These are phyloP conservation scores for Penicillium dipodomyicola DNA, from an alignment of 495 filamentous ascomycete genomes.

Conservation along the genomic window DNA sequence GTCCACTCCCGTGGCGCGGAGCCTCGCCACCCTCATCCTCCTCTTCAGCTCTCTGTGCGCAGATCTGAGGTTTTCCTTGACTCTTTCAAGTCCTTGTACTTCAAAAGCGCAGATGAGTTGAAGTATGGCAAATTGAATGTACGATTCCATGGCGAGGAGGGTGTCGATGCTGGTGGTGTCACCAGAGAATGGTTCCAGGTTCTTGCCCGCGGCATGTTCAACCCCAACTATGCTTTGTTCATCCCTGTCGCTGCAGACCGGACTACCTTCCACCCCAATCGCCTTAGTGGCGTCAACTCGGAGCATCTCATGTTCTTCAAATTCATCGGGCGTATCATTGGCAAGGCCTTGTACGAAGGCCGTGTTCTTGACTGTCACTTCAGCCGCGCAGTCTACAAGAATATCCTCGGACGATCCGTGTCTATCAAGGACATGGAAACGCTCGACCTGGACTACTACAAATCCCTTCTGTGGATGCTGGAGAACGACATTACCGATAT, in stretches of 20 bases:
- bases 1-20: slow-evolving; percentile 74
- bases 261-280: slow-evolving; percentile 98
- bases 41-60: slow-evolving; percentile 85
- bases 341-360: slow-evolving; percentile 95
- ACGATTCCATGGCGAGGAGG: slow-evolving; percentile 95
- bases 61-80: slow-evolving; percentile 97
- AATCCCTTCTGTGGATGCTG: slow-evolving; percentile 98
- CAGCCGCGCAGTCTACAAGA: slow-evolving; percentile 96
- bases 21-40: slow-evolving; percentile 62
- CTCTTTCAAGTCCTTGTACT: slow-evolving; percentile 93
- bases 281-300: slow-evolving; percentile 84
- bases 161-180: slow-evolving; percentile 96
- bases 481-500: slow-evolving; percentile 99
- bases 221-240: slow-evolving; percentile 95
- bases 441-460: slow-evolving; percentile 97
- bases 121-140: slow-evolving; percentile 98
- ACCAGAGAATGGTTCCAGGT: slow-evolving; percentile 99
- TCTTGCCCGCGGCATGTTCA: slow-evolving; percentile 97
- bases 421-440: slow-evolving; percentile 99
- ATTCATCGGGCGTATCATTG: slow-evolving; percentile 97
- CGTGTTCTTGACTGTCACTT: slow-evolving; percentile 98
- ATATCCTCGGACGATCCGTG: slow-evolving; percentile 88
- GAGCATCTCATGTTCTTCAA: slow-evolving; percentile 99
- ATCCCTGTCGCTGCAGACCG: slow-evolving; percentile 96
- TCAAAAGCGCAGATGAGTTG: slow-evolving; percentile 91